phyloP scores from a whole-genome alignment of 2,329 filamentous ascomycete genomes.

The Sclerotinia borealis region DNA sequence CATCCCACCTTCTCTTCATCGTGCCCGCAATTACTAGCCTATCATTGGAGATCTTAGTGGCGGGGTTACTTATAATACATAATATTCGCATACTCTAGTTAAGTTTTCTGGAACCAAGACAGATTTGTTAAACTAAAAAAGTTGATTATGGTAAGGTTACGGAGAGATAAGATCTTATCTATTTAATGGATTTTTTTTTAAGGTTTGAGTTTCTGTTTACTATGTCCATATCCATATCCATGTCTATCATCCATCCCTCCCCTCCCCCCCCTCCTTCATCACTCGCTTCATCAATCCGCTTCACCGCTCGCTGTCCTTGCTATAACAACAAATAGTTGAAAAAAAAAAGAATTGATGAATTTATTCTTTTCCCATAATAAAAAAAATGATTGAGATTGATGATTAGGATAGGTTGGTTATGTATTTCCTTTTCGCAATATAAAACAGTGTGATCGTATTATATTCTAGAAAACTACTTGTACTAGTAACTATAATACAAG shows the following conservation, averaged over 20 bases:
- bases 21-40: no score
- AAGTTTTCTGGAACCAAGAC: background rate
- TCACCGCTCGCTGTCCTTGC: conserved; percentile 5
- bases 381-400: no score
- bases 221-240: background rate
- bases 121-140: background rate
- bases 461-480: no score
- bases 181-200: background rate
- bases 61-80: conserved; percentile 1
- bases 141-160: background rate
- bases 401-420: no score
- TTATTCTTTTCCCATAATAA: background rate
- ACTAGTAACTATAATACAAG: no score
- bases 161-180: conserved; percentile 7
- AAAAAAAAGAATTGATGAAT: background rate
- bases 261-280: background rate
- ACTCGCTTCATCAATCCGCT: no score
- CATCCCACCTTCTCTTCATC: background rate
- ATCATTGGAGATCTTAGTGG: background rate
- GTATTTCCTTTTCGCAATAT: background rate
- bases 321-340: no score
- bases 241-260: background rate
- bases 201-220: background rate
- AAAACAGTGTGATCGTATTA: background rate
- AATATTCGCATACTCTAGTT: no score